phyloP scores from a whole-genome alignment of 768 basidiomycete genomes.

The Candolleomyces efflorescens region DNA sequence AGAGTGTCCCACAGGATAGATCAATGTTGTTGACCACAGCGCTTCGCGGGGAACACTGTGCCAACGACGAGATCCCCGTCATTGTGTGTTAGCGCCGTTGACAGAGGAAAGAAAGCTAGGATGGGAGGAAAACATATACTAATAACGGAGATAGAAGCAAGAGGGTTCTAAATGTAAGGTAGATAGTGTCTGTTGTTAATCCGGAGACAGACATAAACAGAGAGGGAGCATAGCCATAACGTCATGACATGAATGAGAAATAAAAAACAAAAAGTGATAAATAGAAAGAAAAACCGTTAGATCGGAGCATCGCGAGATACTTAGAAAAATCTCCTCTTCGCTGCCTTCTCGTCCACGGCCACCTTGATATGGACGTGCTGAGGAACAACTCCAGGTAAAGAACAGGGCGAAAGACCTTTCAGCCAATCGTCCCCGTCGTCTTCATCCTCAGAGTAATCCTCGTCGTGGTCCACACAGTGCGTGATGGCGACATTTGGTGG shows the following conservation, averaged over 20 bases:
- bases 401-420: conserved; percentile 66
- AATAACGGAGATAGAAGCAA: background rate
- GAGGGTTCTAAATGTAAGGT: conserved; percentile 1
- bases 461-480: conserved; percentile 62
- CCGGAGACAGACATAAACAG: background rate
- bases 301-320: background rate
- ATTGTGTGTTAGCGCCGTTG: too few relatives aligned
- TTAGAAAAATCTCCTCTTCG: conserved; percentile 74
- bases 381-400: conserved; percentile 37
- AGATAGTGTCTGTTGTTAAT: conserved; percentile 2
- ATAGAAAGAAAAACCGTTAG: background rate
- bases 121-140: too few relatives aligned
- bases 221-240: background rate
- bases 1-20: too few relatives aligned
- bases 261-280: conserved; percentile 2
- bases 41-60: too few relatives aligned
- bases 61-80: too few relatives aligned
- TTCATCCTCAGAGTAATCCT: conserved; percentile 56
- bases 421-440: conserved; percentile 91
- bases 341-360: conserved; percentile 60
- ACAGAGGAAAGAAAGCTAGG: too few relatives aligned
- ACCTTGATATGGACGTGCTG: conserved; percentile 74
- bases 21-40: too few relatives aligned
- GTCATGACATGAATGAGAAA: background rate
- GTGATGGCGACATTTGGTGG: conserved; percentile 30